Evolutionary conservation across 1,284 basidiomycete genomes (phyloP), one percentile per base, ranked within the genome.

Genomic region (Clitocybe nebularis): DNA sequence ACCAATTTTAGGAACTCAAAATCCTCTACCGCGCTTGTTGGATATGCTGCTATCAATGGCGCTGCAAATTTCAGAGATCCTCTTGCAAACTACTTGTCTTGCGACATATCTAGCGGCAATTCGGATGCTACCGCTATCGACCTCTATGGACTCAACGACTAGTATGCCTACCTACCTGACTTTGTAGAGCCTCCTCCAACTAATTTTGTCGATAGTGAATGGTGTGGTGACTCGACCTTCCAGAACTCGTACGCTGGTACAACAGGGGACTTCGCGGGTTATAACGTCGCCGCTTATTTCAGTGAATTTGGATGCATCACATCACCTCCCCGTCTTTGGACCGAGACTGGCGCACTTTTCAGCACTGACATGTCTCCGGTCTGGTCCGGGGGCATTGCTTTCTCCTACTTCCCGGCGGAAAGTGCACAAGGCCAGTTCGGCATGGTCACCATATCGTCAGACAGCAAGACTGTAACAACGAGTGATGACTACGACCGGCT

Each of bases 381-480:
- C 37, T 95, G 88, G 79, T 92, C 89, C 21, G 93, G 92, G 45
- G 93, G 89, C 37, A 58, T 96, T 30, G 93, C 93, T 1, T 95
- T 94, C 67, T 84, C 82, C 35, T 89, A 89, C 62, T 93, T 94
- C 75, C 83, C 86, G 2, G 89, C 89, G 5, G 50, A 60, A 14
- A 77, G 75, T 49, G 68, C 63, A 11, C 67, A 72, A 43, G 84
- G 86, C 39, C 72, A 87, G 53, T 96, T 90, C 52, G 93, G 91
- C 13, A 88, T 95, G 73, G 84, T 91, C 49, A 85, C 73, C 14
- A 74, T 95, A 49, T 80, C 78, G 0, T 8, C 66, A 22, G 77
- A 87, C 55, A 75, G 75, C 43, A 72, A 57, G 36, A 76, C 78
- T 5, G 83, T 89, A 41, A 81, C 77, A 3, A 68, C 72, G 22